Evolutionary conservation across 2,329 filamentous ascomycete genomes (phyloP), one percentile per base, ranked within the genome.

Genomic region (Alternaria gaisen): DNA sequence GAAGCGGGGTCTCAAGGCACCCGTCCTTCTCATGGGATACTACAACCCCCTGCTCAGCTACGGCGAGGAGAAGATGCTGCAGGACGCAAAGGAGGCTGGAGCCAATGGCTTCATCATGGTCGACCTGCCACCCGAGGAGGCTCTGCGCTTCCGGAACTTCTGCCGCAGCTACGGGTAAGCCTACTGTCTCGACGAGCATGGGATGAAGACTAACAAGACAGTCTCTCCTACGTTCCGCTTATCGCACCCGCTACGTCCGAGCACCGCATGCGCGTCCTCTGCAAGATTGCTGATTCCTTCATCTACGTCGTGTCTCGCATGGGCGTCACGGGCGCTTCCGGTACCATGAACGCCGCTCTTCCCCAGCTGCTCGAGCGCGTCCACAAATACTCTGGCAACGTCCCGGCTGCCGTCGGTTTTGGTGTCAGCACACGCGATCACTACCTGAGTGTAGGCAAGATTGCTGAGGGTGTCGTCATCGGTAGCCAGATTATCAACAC

Each of bases 291-390:
- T 75, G 94, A 98, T 81, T 97, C 94, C 4, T 99, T 98, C 83
- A 97, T 99, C 81, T 99, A 99, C 79, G 94, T 99, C 63, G 95
- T 99, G 57, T 98, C 94, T 26, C 87, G 94, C 71, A 96, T 97
- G 91, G 95, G 95, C 71, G 94, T 98, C 58, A 99, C 95, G 10
- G 95, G 95, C 71, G 95, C 93, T 14, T 90, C 89, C 1, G 94
- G 94, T 34, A 89, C 88, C 26, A 82, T 99, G 73, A 97, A 92
- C 79, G 85, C 89, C 44, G 90, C 91, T 60, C 87, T 99, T 34
- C 93, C 94, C 14, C 89, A 91, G 53, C 86, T 99, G 38, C 83
- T 99, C 59, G 86, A 87, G 58, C 89, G 92, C 40, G 95, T 99
- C 26, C 95, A 97, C 83, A 90, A 90, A 77, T 97, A 94, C 81